phyloP scores from a whole-genome alignment of 495 filamentous ascomycete genomes.

The Trichoderma orchidacearum region DNA sequence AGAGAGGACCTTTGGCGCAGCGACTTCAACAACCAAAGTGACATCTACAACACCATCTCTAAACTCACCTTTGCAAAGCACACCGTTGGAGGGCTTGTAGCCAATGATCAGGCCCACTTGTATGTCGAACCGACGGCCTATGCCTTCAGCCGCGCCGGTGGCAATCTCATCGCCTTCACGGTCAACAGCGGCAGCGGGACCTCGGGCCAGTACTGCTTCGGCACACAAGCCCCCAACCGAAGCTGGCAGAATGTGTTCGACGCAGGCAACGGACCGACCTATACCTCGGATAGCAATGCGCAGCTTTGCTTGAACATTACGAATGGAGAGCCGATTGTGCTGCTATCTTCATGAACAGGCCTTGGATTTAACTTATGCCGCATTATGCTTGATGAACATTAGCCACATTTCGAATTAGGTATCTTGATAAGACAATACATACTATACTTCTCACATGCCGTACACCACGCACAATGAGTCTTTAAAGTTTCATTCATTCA shows the following conservation, averaged over 20 bases:
- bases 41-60: conserved; percentile 47
- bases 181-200: conserved; percentile 24
- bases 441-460: no score
- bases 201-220: conserved; percentile 18
- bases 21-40: conserved; percentile 40
- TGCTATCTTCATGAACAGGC: conserved; percentile 8
- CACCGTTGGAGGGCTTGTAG: conserved; percentile 22
- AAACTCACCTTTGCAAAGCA: conserved; percentile 11
- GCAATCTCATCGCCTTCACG: conserved; percentile 24
- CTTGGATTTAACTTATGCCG: no score
- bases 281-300: conserved; percentile 8
- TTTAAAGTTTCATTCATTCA: no score
- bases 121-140: conserved; percentile 23
- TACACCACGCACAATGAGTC: no score
- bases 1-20: conserved; percentile 66
- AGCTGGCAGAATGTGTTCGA: conserved; percentile 13
- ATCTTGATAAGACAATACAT: no score
- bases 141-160: conserved; percentile 22
- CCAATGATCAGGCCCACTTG: conserved; percentile 23
- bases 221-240: conserved; percentile 15
- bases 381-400: no score
- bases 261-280: conserved; percentile 5
- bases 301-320: conserved; percentile 10
- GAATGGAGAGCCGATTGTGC: conserved; percentile 14
- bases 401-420: no score